Percentiles rank a stretch among this genome's conserved stretches.
These are phyloP conservation scores for Trichoderma gracile DNA, from an alignment of 2,329 filamentous ascomycete species.

Conservation along the genomic window DNA sequence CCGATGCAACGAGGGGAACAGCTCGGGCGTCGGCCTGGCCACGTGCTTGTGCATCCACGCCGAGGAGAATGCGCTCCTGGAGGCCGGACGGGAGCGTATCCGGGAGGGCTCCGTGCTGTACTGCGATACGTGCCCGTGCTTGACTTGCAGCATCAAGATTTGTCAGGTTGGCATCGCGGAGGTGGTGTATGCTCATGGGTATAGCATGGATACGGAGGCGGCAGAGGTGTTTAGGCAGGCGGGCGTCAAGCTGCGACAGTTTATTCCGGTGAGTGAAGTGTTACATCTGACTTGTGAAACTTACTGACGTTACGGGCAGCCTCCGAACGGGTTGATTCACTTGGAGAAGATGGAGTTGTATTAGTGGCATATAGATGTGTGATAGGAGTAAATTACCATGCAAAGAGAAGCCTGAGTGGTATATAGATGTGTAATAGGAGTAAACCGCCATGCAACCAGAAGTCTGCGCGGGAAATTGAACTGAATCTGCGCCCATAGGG, in stretches of 20 bases:
- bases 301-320: slow-evolving; percentile 45
- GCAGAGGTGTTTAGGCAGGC: slow-evolving; percentile 80
- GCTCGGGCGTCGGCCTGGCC: slow-evolving; percentile 69
- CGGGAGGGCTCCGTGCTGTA: slow-evolving; percentile 81
- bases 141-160: slow-evolving; percentile 99
- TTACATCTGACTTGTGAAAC: neutral
- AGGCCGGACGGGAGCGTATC: slow-evolving; percentile 89
- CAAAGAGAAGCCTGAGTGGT: no score
- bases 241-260: slow-evolving; percentile 83
- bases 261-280: slow-evolving; percentile 67
- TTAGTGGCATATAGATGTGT: slow-evolving; percentile 17
- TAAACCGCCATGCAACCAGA: no score
- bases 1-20: slow-evolving; percentile 77
- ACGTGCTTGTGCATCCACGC: slow-evolving; percentile 97
- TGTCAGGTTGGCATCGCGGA: slow-evolving; percentile 93
- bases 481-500: no score
- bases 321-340: slow-evolving; percentile 64
- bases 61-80: slow-evolving; percentile 93
- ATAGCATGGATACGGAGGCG: slow-evolving; percentile 89
- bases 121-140: slow-evolving; percentile 93
- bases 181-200: slow-evolving; percentile 90
- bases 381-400: no score
- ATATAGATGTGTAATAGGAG: no score
- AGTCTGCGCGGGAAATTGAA: no score
- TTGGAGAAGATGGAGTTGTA: slow-evolving; percentile 55